Evolutionary conservation across 75 land plant species (phyloP), one percentile per base, ranked within the genome.

Genomic region (Ceratopteris richardii): DNA sequence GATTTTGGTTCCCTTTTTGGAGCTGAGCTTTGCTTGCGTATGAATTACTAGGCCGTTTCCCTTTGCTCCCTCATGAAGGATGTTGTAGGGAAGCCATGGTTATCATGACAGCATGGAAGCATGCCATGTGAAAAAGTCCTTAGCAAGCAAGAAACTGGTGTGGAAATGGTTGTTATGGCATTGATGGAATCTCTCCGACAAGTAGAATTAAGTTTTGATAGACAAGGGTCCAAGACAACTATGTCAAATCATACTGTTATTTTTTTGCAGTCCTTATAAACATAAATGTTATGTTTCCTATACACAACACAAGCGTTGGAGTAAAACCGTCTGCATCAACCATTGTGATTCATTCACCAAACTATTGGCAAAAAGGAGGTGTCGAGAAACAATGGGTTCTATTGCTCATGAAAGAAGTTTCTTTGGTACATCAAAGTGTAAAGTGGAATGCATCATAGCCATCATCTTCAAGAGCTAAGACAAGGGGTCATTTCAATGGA

Each of bases 1-100:
- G 71, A 39, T 85, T 87, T 65, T 91, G 97, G 97, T 91, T 87
- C 63, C 78, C 81, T 14, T 62, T n/a, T 80, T 68, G 97, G 97
- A 13, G 72, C 78, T 44, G 64, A 80, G 24, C 93, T 93, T 25
- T 82, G 93, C 57, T 54, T 52, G 25, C 81, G 93, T 14, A 91
- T 72, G 80, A 85, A 37, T 61, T 75, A 67, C 78, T 91, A 19
- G 87, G 82, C 65, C 64, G 97, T 58, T 21, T 65, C 28, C 97
- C 92, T 23, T 63, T 91, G n/a, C 73, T 91, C 42, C 86, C 97
- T 50, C 87, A 87, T 64, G 97, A 91, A 44, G 93, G 82, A 42
- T 77, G 87, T 0, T 91, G 97, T 36, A 84, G 77, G 64, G 93
- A 91, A 76, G 83, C 97, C 28, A 75, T 74, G 78, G n/a, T 42